Base-by-base conservation (phyloP, 2,329 filamentous ascomycete genomes). In the Penicillium digitatum region DNA sequence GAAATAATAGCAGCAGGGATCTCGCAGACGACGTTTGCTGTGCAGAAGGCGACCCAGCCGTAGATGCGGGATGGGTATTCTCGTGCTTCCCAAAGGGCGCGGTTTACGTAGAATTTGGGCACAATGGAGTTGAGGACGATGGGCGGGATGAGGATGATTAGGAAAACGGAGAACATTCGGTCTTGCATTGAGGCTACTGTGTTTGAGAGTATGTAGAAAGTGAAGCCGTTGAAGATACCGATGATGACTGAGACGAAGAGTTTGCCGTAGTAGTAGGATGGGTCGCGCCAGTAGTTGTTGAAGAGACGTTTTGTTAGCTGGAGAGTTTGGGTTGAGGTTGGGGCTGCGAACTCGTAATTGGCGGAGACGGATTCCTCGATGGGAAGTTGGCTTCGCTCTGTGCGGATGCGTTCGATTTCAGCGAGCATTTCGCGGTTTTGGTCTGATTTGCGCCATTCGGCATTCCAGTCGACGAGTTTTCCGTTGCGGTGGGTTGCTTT, bases 181-280 rank as follows among this genome's bases (percentile, higher is more conserved):
- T 89, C 85, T 67, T 91, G 87, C 80, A 91, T 85, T 64, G 88
- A 87, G 14, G 81, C 79, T 45, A 88, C 77, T 0, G 78, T 81
- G 69, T 85, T 78, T 2, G 85, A 86, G 3, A 90, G 80, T 62
- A 86, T 77, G 78, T 81, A 90, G 75, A 90, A 91, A 4, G 87
- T 90, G 73, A 90, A 90, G 22, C 87, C 87, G 73, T 89, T 90
- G 79, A 91, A 89, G 69, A 90, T 84, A 16, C 86, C 88, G 42
- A 88, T 79, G 57, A 90, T 81, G 55, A 89, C 82, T 4, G 84
- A 80, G 32, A 86, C 81, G 71, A 90, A 91, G 26, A 93, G 75
- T 68, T 90, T 90, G 56, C 86, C 85, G 70, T 90, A 91, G 52
- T 90, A 77, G 70, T 92, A 93, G 1, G 83, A 85, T 0, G 88